phyloP scores from a whole-genome alignment of 768 basidiomycete genomes.

The Hirschioporus abietinus region DNA sequence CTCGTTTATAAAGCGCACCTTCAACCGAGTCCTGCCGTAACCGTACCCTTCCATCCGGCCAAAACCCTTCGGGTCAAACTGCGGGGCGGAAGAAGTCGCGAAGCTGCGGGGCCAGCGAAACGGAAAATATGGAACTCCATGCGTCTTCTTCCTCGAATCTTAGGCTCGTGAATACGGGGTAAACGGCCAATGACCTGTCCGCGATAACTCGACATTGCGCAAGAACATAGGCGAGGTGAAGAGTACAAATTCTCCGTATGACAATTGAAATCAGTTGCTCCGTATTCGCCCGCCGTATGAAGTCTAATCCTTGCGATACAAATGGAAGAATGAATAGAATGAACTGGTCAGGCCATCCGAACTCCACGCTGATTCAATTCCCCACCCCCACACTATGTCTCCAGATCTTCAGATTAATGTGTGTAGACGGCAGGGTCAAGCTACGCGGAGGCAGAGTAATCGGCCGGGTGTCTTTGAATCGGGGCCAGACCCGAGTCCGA shows the following conservation, averaged over 20 bases:
- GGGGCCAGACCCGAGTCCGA: background rate
- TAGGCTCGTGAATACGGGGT: background rate
- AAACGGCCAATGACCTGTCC: background rate
- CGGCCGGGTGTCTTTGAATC: background rate
- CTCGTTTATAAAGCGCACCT: background rate
- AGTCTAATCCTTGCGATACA: background rate
- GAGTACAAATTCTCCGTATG: background rate
- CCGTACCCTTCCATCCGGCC: background rate
- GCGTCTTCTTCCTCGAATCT: background rate
- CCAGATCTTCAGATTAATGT: background rate
- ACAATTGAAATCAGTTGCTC: background rate
- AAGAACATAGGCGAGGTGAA: background rate
- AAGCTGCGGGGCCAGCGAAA: slow-evolving; percentile 81
- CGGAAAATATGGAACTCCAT: slow-evolving; percentile 40
- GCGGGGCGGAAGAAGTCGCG: slow-evolving; percentile 54
- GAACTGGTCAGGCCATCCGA: background rate
- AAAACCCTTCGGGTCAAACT: background rate
- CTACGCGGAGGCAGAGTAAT: background rate
- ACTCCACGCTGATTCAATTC: background rate
- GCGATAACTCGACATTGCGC: background rate
- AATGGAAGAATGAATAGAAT: background rate
- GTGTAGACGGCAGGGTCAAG: background rate
- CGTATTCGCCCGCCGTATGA: background rate
- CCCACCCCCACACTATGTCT: slow-evolving; percentile 1
- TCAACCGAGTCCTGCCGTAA: background rate